Conservation (phyloP, 2,329 filamentous ascomycete genomes). For the Arthrobotrys musiformis region DNA sequence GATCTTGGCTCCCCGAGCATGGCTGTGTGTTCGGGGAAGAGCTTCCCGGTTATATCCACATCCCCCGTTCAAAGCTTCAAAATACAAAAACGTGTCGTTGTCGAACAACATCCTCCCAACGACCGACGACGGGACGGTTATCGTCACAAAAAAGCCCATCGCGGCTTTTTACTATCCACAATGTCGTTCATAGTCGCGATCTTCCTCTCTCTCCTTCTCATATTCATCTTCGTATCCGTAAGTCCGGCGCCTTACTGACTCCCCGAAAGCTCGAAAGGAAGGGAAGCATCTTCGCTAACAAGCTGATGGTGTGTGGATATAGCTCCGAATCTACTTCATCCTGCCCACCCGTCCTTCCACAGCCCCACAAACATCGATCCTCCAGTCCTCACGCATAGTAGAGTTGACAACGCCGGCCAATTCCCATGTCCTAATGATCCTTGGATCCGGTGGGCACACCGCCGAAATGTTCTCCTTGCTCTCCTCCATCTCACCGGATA, state of each 20-base stretch:
- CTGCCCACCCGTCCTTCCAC: conserved; percentile 26
- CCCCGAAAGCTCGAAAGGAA: neutral
- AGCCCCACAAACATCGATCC: conserved; percentile 28
- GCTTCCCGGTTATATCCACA: neutral
- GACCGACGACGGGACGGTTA: neutral
- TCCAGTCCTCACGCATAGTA: conserved; percentile 45
- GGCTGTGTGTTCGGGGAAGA: neutral
- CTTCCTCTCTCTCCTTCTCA: conserved; percentile 14
- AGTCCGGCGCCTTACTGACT: neutral
- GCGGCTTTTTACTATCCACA: conserved; percentile 21
- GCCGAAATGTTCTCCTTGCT: conserved; percentile 93
- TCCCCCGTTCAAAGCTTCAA: neutral
- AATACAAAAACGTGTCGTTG: conserved; percentile 16
- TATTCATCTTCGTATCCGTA: conserved; percentile 40
- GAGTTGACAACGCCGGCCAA: conserved; percentile 30
- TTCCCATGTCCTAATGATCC: conserved; percentile 78
- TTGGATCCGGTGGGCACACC: conserved; percentile 94
- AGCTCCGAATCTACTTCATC: conserved; percentile 44
- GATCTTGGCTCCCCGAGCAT: conserved; percentile 7
- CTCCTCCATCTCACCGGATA: conserved; percentile 68
- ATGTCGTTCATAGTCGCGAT: conserved; percentile 25
- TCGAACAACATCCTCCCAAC: neutral
- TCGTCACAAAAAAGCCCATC: no score
- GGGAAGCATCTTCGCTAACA: neutral
- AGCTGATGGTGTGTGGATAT: neutral